phyloP scores from a whole-genome alignment of 768 basidiomycete genomes.

The Hygrophoropsis aurantiaca region DNA sequence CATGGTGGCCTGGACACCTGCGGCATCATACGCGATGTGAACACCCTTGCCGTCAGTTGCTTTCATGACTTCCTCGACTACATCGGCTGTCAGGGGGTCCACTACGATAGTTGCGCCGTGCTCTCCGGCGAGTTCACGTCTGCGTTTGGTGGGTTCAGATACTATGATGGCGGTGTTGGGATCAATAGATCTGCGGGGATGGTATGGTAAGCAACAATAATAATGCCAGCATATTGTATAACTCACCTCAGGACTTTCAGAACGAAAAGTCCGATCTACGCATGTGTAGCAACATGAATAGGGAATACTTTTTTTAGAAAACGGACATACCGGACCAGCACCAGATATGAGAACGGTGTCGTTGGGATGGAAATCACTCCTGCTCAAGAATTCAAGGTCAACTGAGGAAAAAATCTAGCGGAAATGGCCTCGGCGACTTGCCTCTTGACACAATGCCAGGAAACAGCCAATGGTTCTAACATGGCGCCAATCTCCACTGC shows the following conservation, averaged over 20 bases:
- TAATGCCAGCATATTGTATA: no score
- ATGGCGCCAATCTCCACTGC: slow-evolving; percentile 48
- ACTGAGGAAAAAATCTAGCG: no score
- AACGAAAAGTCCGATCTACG: slow-evolving; percentile 41
- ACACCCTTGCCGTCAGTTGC: slow-evolving; percentile 36
- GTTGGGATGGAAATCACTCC: slow-evolving; percentile 15
- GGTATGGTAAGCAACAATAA: no score
- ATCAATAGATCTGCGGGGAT: no score
- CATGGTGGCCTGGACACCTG: slow-evolving; percentile 40
- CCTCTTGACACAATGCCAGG: slow-evolving; percentile 44
- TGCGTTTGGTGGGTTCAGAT: slow-evolving; percentile 41
- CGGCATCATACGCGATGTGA: slow-evolving; percentile 48
- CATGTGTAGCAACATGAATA: no score
- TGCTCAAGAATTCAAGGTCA: background rate
- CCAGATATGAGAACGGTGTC: slow-evolving; percentile 42
- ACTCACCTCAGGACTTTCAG: slow-evolving; percentile 37
- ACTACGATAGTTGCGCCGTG: slow-evolving; percentile 39
- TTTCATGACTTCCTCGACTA: slow-evolving; percentile 23
- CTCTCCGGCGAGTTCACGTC: slow-evolving; percentile 35
- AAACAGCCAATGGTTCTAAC: slow-evolving; percentile 48
- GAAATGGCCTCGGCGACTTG: slow-evolving; percentile 29
- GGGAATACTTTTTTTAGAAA: background rate
- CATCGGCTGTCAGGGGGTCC: slow-evolving; percentile 32
- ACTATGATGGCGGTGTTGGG: slow-evolving; percentile 30
- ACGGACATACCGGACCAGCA: slow-evolving; percentile 41